Evolutionary conservation across 2,329 filamentous ascomycete species (phyloP).

Genomic region (Penicillium crustosum): DNA sequence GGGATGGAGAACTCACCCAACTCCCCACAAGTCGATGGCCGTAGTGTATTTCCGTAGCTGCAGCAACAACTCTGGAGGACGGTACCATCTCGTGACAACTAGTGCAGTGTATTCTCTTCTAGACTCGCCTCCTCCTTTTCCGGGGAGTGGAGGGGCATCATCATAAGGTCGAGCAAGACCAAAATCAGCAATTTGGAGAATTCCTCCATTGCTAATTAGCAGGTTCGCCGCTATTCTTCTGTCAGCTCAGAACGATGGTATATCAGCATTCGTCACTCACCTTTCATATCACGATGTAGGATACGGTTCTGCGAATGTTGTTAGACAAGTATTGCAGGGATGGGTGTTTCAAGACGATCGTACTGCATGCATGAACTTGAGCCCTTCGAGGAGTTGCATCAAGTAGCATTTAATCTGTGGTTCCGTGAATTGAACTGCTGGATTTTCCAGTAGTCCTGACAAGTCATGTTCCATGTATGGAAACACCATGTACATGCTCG

Average conservation of each 20-base stretch:
- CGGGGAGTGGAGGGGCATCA: constrained; percentile 72
- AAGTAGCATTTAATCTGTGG: constrained; percentile 98
- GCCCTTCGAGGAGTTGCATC: constrained; percentile 84
- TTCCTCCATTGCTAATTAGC: constrained; percentile 89
- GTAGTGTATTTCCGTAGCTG: constrained; percentile 91
- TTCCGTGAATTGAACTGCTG: constrained; percentile 79
- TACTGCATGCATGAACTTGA: constrained; percentile 83
- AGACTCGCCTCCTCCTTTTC: constrained; percentile 78
- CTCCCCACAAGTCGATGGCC: constrained; percentile 97
- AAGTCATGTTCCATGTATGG: constrained; percentile 99
- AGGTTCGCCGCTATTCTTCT: constrained; percentile 72
- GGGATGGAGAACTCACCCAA: constrained; percentile 63
- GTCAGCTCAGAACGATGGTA: constrained; percentile 1
- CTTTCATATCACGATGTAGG: constrained; percentile 95
- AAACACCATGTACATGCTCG: constrained; percentile 96
- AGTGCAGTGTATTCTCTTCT: constrained; percentile 91
- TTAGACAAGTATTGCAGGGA: constrained; percentile 1
- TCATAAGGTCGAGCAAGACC: constrained; percentile 92
- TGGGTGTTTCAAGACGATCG: constrained; percentile 8
- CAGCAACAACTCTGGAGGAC: constrained; percentile 87
- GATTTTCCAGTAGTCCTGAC: constrained; percentile 95
- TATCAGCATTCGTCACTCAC: constrained; percentile 25
- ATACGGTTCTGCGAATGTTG: constrained; percentile 61
- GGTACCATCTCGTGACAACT: constrained; percentile 95
- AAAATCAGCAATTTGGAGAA: constrained; percentile 96